Evolutionary conservation across 2,329 filamentous ascomycete species (phyloP).

Genomic region (Paraphoma chrysanthemicola): DNA sequence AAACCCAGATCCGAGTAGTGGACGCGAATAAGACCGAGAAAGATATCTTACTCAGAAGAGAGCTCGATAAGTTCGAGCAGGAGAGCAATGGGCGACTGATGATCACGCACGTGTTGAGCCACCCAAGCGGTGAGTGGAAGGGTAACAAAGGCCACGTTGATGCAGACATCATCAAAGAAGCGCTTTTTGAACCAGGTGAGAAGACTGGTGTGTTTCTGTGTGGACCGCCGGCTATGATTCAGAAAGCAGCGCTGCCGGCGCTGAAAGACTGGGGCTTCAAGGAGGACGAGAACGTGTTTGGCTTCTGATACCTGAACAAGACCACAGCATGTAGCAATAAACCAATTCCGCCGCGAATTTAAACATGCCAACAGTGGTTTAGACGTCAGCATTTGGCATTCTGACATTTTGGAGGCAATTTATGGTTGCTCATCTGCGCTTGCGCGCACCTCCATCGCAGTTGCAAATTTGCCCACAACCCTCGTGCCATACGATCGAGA

Average conservation of each 20-base stretch:
- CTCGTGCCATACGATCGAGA: too few relatives aligned
- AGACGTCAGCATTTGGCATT: too few relatives aligned
- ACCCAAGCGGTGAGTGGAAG: conserved; percentile 54
- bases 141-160: conserved; percentile 56
- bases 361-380: too few relatives aligned
- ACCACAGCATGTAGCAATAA: too few relatives aligned
- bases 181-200: conserved; percentile 52
- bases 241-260: conserved; percentile 59
- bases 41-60: conserved; percentile 55
- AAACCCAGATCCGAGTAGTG: conserved; percentile 51
- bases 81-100: conserved; percentile 50
- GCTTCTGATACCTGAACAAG: conserved; percentile 38
- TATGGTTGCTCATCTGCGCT: too few relatives aligned
- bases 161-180: conserved; percentile 49
- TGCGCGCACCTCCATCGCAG: too few relatives aligned
- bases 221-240: conserved; percentile 59
- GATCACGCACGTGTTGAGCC: conserved; percentile 57
- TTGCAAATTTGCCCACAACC: too few relatives aligned
- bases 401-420: too few relatives aligned
- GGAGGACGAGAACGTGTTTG: conserved; percentile 56
- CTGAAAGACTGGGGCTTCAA: conserved; percentile 55
- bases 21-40: conserved; percentile 58
- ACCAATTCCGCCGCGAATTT: too few relatives aligned
- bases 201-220: conserved; percentile 57
- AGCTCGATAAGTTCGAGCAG: conserved; percentile 51